Conservation (phyloP, 352 stramenopile genomes). For the Phytophthora europaea region DNA sequence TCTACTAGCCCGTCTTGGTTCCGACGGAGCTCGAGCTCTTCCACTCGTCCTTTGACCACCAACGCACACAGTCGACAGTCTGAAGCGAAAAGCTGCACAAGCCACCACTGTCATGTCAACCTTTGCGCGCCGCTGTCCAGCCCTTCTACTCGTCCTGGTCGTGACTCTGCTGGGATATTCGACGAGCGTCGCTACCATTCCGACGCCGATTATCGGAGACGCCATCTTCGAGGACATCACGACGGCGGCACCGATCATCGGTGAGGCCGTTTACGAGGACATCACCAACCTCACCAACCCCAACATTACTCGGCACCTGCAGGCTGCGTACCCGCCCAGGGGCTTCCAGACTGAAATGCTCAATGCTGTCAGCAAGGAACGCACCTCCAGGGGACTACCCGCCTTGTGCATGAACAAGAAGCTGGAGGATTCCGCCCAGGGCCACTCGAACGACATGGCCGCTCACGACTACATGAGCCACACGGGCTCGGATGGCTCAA, state of each 20-base stretch:
- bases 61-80: neutral
- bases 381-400: slow-evolving; percentile 39
- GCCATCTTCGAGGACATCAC: slow-evolving; percentile 35
- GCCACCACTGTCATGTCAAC: slow-evolving; percentile 12
- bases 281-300: slow-evolving; percentile 4
- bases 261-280: slow-evolving; percentile 29
- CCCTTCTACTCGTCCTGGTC: slow-evolving; percentile 15
- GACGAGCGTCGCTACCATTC: slow-evolving; percentile 18
- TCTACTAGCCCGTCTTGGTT: neutral
- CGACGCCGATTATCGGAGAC: slow-evolving; percentile 30
- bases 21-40: neutral
- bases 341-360: slow-evolving; percentile 50
- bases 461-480: slow-evolving; percentile 62
- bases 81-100: neutral
- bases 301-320: slow-evolving; percentile 24
- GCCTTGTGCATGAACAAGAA: slow-evolving; percentile 57
- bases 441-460: slow-evolving; percentile 58
- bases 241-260: slow-evolving; percentile 28
- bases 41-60: slow-evolving; percentile 38
- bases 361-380: slow-evolving; percentile 60
- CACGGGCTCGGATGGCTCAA: slow-evolving; percentile 54
- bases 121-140: neutral
- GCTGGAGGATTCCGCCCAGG: slow-evolving; percentile 33
- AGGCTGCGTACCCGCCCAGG: slow-evolving; percentile 25
- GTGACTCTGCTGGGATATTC: slow-evolving; percentile 20